Conservation (phyloP, 2,329 filamentous ascomycete species). For the Diaporthe sp. region DNA sequence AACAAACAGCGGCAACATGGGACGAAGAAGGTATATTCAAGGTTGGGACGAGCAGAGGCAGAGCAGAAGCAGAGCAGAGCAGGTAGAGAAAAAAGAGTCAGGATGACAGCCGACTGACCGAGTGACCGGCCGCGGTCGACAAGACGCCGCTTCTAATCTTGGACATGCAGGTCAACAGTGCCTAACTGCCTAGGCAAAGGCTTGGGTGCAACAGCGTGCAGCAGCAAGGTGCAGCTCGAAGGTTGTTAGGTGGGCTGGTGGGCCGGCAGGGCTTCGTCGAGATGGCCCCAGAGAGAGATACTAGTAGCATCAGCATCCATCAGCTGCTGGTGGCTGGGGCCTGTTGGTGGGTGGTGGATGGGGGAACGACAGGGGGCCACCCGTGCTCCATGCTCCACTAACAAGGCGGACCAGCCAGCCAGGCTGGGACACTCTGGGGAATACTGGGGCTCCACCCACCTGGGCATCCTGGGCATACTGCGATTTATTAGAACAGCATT, state of each 20-base stretch:
- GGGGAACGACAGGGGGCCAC: background rate
- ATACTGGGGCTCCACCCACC: background rate
- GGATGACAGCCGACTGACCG: constrained; percentile 9
- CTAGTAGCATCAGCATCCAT: background rate
- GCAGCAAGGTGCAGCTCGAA: constrained; percentile 14
- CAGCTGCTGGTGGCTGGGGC: constrained; percentile 16
- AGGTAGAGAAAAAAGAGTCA: background rate
- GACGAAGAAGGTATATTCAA: constrained; percentile 14
- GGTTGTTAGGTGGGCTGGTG: constrained; percentile 21
- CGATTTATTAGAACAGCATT: background rate
- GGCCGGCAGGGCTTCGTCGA: background rate
- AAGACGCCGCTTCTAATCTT: constrained; percentile 37
- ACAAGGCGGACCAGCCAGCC: constrained; percentile 12
- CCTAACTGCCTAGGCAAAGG: constrained; percentile 18
- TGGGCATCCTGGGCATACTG: background rate
- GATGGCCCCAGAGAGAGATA: background rate
- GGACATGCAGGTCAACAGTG: constrained; percentile 28
- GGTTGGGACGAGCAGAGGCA: constrained; percentile 10
- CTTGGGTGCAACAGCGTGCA: constrained; percentile 12
- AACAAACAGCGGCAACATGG: constrained; percentile 13
- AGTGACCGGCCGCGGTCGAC: constrained; percentile 21
- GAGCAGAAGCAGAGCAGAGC: background rate
- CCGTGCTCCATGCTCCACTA: background rate
- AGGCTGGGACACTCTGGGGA: constrained; percentile 11
- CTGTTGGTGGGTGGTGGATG: constrained; percentile 1